Percentiles rank a stretch among this genome's conserved stretches.
Evolutionary conservation across 2,329 filamentous ascomycete genomes (phyloP).

Genomic region (Fusarium lyarnte): DNA sequence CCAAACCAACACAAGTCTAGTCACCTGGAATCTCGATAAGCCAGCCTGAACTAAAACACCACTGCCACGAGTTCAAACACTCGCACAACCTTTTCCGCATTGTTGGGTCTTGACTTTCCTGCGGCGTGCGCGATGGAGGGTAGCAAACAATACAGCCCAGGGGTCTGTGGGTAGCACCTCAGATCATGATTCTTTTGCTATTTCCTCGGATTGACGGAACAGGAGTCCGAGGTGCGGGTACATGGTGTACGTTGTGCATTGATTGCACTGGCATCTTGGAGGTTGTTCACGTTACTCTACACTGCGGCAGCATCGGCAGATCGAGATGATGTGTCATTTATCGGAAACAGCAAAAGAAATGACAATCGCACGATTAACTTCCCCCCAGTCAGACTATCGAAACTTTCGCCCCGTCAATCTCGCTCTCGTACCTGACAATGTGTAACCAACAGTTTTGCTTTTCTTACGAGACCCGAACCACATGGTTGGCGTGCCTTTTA

Average conservation of each 20-base stretch:
- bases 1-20: background rate
- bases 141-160: background rate
- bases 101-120: background rate
- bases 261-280: background rate
- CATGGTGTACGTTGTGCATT: background rate
- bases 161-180: background rate
- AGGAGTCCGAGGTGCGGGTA: background rate
- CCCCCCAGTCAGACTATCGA: background rate
- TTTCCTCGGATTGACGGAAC: background rate
- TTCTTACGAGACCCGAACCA: background rate
- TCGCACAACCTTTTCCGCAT: background rate
- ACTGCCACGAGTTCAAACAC: background rate
- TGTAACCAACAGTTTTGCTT: background rate
- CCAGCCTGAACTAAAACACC: background rate
- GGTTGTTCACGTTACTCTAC: background rate
- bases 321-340: background rate
- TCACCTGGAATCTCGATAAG: constrained; percentile 4
- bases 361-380: background rate
- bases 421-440: background rate
- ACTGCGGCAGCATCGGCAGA: background rate
- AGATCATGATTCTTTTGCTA: background rate
- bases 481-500: background rate
- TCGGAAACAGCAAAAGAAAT: background rate
- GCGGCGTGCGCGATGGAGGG: background rate
- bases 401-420: background rate